A percentile compares a stretch with the other conserved stretches of the same genome.
Conservation (phyloP, 75 land plant genomes). For the Pinus tabuliformis region DNA sequence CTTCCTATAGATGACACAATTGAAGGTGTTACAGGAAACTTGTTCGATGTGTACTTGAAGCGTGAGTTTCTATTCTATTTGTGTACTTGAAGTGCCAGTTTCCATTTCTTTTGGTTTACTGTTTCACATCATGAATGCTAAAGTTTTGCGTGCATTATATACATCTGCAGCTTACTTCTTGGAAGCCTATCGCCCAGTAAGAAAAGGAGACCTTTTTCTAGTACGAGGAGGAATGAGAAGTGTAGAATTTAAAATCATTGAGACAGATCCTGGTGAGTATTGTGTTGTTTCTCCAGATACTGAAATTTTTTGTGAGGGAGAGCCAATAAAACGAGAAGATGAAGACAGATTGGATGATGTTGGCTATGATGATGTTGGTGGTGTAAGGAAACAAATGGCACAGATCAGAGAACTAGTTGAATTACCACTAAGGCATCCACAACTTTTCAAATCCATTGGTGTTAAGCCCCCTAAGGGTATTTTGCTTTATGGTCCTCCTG, state of each 20-base stretch:
- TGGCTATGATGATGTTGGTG: constrained; percentile 48
- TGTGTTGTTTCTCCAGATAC: constrained; percentile 46
- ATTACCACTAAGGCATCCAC: constrained; percentile 81
- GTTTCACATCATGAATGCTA: background rate
- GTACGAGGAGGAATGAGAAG: constrained; percentile 45
- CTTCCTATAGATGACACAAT: constrained; percentile 80
- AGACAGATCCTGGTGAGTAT: constrained; percentile 39
- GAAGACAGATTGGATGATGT: constrained; percentile 38
- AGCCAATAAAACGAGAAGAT: constrained; percentile 32
- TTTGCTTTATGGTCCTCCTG: constrained; percentile 79
- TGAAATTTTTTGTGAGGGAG: constrained; percentile 44
- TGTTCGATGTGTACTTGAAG: constrained; percentile 76
- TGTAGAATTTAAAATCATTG: constrained; percentile 41
- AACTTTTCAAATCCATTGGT: constrained; percentile 78
- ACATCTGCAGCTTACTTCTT: constrained; percentile 29
- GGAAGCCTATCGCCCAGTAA: constrained; percentile 43
- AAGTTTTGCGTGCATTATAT: background rate
- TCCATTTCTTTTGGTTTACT: background rate
- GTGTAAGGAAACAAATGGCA: constrained; percentile 37
- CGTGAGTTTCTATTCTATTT: constrained; percentile 23
- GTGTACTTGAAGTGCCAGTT: background rate
- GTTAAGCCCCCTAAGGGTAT: constrained; percentile 87
- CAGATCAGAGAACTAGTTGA: constrained; percentile 46
- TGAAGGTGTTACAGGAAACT: constrained; percentile 75
- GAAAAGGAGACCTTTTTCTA: constrained; percentile 33